These are phyloP conservation scores for Fusarium transvaalense DNA, from an alignment of 2,329 filamentous ascomycete species.

Conservation along the genomic window DNA sequence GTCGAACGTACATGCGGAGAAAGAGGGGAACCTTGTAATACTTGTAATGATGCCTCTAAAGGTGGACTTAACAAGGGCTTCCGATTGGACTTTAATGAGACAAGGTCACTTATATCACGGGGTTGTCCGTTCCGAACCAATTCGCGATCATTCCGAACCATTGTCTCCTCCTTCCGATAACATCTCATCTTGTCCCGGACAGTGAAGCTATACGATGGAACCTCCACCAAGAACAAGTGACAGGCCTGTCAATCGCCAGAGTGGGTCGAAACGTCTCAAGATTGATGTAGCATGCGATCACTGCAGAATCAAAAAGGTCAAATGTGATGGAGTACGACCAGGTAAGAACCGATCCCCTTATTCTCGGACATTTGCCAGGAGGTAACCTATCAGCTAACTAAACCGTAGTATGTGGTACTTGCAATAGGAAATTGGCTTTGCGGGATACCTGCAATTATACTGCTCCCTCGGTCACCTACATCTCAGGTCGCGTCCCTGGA, in stretches of 20 bases:
- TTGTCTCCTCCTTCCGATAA: not conserved
- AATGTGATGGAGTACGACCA: slow-evolving; percentile 57
- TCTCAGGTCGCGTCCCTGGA: slow-evolving; percentile 6
- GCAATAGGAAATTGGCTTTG: slow-evolving; percentile 48
- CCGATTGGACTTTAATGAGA: slow-evolving; percentile 6
- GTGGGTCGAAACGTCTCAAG: slow-evolving; percentile 56
- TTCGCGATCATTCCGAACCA: slow-evolving; percentile 25
- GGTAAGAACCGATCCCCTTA: slow-evolving; percentile 39
- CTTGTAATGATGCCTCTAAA: not conserved
- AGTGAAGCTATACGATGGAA: slow-evolving; percentile 19
- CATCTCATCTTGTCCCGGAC: not conserved
- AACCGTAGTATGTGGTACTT: slow-evolving; percentile 50
- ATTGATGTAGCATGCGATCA: slow-evolving; percentile 59
- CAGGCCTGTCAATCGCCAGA: slow-evolving; percentile 4
- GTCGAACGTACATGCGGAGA: slow-evolving; percentile 9
- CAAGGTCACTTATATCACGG: not conserved
- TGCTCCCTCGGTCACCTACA: slow-evolving; percentile 8
- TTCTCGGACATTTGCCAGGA: not conserved
- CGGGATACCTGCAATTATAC: slow-evolving; percentile 50
- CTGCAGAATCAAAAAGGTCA: slow-evolving; percentile 58
- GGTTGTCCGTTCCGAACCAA: slow-evolving; percentile 18
- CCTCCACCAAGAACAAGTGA: slow-evolving; percentile 21
- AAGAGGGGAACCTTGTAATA: slow-evolving; percentile 1
- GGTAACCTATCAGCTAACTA: slow-evolving; percentile 4
- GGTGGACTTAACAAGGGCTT: not conserved